Conservation (phyloP, 371 early-diverging fungal species). For the Mucor piriformis region DNA sequence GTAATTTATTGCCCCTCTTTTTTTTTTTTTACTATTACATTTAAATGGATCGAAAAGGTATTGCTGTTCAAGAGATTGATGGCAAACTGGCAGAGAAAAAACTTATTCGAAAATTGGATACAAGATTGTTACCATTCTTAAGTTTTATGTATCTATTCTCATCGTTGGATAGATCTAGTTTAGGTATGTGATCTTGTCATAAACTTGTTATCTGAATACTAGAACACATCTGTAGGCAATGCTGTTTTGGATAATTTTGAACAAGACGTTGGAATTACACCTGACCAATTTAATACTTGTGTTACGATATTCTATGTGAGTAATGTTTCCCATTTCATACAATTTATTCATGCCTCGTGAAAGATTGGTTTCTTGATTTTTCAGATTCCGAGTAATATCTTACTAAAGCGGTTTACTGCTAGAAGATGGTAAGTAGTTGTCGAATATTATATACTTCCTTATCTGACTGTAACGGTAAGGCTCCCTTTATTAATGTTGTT, state of each 20-base stretch:
- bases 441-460: not conserved
- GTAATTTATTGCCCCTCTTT: no score
- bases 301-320: conserved; percentile 50
- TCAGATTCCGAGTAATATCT: conserved; percentile 53
- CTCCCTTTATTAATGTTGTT: conserved; percentile 45
- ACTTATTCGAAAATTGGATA: conserved; percentile 51
- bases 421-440: conserved; percentile 36
- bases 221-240: conserved; percentile 29
- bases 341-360: not conserved
- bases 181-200: conserved; percentile 30
- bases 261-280: conserved; percentile 47
- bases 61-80: not conserved
- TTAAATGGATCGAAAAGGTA: not conserved
- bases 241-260: conserved; percentile 56
- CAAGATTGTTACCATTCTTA: conserved; percentile 49
- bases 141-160: conserved; percentile 56
- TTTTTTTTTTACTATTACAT: no score
- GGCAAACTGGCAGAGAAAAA: conserved; percentile 12
- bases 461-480: conserved; percentile 27
- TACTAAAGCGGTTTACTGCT: conserved; percentile 45
- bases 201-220: not conserved
- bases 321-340: not conserved
- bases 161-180: conserved; percentile 53
- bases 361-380: conserved; percentile 48
- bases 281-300: conserved; percentile 51